Evolutionary conservation across 192 early-diverging fungal species (phyloP), one percentile per base, ranked within the genome.

Genomic region (Podochytrium sp.): DNA sequence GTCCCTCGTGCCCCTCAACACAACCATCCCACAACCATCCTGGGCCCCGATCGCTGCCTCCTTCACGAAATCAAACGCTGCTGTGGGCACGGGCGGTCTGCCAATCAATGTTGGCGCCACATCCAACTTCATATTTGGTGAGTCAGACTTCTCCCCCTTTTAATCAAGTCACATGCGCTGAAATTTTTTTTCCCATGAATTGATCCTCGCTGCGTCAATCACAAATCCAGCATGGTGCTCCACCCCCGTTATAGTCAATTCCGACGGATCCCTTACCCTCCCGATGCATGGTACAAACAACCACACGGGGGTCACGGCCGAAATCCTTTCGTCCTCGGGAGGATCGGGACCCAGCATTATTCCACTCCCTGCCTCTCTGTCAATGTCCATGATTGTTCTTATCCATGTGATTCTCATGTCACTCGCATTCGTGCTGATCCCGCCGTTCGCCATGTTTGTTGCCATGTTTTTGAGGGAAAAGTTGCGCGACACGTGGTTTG

Each of bases 391-490:
- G 29, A 23, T 69, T 3, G 38, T 38, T 2, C 33, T 55, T 5
- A 33, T 49, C 20, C 66, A 69, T 35, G 66, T 38, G 12, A 25
- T 49, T 5, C 1, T 69, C 29, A 69, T 69, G 66, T 33, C 16
- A 18, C 6, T 69, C 6, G 6, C 66, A 18, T 55, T 69, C 4
- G 66, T 69, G 6, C 32, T 34, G 30, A 34, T 69, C 0, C 66
- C 66, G 7, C 53, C 66, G 0, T 12, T 56, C 32, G 66, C 25
- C 14, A 55, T 55, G 18, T 69, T 69, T 55, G 32, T 69, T 3
- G 66, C 66, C 6, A 69, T 69, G 66, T 69, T 69, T 38, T 38
- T 69, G 66, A 27, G 66, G 18, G 66, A 69, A 18, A 69, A 69
- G 40, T 33, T 69, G 16, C 12, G 50, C 5, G 16, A 6, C 14